phyloP scores from a whole-genome alignment of 176 grass and related monocot genomes.

The Aegilops longissima region DNA sequence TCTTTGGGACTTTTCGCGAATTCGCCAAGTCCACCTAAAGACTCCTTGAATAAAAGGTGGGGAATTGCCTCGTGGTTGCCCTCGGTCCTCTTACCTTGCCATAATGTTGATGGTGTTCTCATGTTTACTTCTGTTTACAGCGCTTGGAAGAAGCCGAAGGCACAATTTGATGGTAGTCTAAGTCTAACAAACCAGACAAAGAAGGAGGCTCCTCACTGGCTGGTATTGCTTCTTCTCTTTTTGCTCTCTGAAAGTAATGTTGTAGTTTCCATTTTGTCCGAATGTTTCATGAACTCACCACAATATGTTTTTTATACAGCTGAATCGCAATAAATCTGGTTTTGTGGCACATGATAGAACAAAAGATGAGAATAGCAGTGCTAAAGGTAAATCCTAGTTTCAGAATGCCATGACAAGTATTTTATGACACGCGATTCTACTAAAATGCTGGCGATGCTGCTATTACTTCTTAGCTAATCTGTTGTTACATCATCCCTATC shows the following conservation, averaged over 20 bases:
- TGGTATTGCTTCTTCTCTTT: slow-evolving; percentile 34
- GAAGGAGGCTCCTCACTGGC: slow-evolving; percentile 15
- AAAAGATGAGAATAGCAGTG: slow-evolving; percentile 9
- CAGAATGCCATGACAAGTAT: neutral
- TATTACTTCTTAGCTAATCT: slow-evolving; percentile 1
- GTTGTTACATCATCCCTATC: slow-evolving; percentile 17
- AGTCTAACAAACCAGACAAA: slow-evolving; percentile 15
- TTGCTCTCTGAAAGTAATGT: neutral
- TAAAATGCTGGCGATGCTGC: neutral
- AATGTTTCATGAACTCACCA: neutral
- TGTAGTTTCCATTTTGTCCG: slow-evolving; percentile 1
- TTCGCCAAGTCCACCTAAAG: slow-evolving; percentile 18
- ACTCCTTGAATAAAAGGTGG: slow-evolving; percentile 27
- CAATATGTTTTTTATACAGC: slow-evolving; percentile 27
- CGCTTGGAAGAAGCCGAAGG: slow-evolving; percentile 24
- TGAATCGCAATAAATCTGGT: slow-evolving; percentile 22
- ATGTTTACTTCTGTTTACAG: slow-evolving; percentile 36
- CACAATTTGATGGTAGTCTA: slow-evolving; percentile 14
- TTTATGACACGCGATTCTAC: slow-evolving; percentile 1
- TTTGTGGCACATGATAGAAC: slow-evolving; percentile 1
- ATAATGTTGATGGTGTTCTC: neutral
- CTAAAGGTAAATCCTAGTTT: slow-evolving; percentile 35
- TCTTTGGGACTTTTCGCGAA: slow-evolving; percentile 19
- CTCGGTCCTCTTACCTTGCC: neutral
- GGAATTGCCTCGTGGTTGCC: neutral